Percentiles rank a stretch among this genome's conserved stretches.
Conservation (phyloP, 257 asterid species). For the Nicotiana noctiflora region DNA sequence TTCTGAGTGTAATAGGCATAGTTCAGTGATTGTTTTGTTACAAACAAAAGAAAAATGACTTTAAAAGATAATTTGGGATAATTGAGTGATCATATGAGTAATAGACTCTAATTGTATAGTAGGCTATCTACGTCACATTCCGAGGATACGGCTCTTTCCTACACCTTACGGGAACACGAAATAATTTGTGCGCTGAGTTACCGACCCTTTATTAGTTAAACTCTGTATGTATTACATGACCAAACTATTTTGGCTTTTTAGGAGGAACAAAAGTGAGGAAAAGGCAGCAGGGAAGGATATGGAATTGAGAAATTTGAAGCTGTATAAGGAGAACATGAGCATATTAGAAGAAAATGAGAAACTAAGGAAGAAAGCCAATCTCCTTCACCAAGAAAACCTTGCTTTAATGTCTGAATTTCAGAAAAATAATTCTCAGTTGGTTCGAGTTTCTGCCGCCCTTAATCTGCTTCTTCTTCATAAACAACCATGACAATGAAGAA, state of each 20-base stretch:
- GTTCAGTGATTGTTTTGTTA: too few relatives aligned
- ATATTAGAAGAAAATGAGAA: conserved; percentile 59
- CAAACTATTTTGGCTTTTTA: neutral
- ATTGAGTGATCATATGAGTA: too few relatives aligned
- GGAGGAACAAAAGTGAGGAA: conserved; percentile 29
- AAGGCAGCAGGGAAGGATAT: conserved; percentile 28
- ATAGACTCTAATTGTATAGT: too few relatives aligned
- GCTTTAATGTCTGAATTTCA: conserved; percentile 46
- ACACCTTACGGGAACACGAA: too few relatives aligned
- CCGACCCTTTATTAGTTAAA: too few relatives aligned
- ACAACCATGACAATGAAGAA: conserved; percentile 1
- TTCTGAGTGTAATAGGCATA: too few relatives aligned
- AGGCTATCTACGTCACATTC: too few relatives aligned
- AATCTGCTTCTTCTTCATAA: neutral
- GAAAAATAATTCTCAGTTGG: conserved; percentile 12
- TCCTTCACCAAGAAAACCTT: conserved; percentile 64
- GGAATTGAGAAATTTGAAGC: conserved; percentile 53
- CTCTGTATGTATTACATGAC: neutral
- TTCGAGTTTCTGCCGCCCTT: neutral
- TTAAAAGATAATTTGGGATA: too few relatives aligned
- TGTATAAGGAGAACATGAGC: conserved; percentile 67
- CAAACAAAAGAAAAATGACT: too few relatives aligned
- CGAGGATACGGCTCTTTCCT: too few relatives aligned
- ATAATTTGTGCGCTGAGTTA: too few relatives aligned
- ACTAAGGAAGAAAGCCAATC: conserved; percentile 50